Conservation (phyloP, 2,329 filamentous ascomycete genomes). For the Rasamsonia emersonii region DNA sequence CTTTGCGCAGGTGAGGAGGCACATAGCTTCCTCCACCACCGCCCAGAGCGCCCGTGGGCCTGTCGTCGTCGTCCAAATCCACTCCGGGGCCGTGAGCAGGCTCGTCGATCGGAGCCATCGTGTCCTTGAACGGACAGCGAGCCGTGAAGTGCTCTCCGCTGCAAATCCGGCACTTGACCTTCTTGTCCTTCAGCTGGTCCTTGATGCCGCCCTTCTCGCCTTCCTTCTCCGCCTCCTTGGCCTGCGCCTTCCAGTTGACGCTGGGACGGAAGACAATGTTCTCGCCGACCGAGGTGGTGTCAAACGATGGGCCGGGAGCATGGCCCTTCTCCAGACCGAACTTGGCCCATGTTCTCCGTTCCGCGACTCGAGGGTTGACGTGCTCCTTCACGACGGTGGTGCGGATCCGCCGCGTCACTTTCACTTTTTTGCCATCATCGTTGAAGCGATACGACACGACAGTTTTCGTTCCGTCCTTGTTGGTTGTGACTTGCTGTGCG, state of each 20-base stretch:
- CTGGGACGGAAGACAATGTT: conserved; percentile 96
- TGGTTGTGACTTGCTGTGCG: conserved; percentile 77
- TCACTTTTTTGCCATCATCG: conserved; percentile 91
- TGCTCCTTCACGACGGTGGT: conserved; percentile 84
- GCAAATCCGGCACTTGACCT: conserved; percentile 99
- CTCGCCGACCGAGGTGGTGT: conserved; percentile 90
- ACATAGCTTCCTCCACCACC: conserved; percentile 75
- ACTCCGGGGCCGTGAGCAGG: conserved; percentile 29
- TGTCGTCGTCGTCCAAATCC: conserved; percentile 37
- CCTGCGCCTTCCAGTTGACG: conserved; percentile 88
- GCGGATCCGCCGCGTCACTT: conserved; percentile 92
- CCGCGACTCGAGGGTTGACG: conserved; percentile 93
- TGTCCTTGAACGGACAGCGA: conserved; percentile 98
- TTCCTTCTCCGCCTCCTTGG: conserved; percentile 57
- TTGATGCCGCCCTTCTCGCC: conserved; percentile 55
- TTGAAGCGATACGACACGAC: conserved; percentile 83
- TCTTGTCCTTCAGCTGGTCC: conserved; percentile 83
- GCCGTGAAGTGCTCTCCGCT: conserved; percentile 98
- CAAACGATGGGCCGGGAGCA: conserved; percentile 67
- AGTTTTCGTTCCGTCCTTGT: conserved; percentile 98
- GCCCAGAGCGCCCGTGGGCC: conserved; percentile 46
- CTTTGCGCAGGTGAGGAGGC: conserved; percentile 80
- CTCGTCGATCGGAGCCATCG: conserved; percentile 67
- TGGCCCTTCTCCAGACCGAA: conserved; percentile 88
- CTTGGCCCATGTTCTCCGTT: conserved; percentile 87